Base-by-base conservation (phyloP, 2,329 filamentous ascomycete species). In the Colletotrichum sp. region DNA sequence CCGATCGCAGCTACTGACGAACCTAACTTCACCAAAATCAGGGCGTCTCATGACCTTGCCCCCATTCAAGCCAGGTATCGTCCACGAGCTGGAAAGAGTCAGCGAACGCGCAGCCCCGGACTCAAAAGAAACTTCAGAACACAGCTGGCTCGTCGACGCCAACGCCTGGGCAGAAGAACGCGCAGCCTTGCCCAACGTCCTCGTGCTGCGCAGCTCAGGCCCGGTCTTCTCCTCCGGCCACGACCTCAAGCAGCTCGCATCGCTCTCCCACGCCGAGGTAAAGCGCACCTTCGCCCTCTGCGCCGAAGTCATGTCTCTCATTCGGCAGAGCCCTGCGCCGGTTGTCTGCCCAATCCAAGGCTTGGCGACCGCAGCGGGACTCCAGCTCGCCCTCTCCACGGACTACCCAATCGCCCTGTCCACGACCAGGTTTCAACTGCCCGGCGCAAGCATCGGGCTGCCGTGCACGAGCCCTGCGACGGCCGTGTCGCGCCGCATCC, bases 221-320 rank as follows among this genome's bases (percentile, higher is more conserved):
- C 80, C 79, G 12, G 79, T 83, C 39, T 84, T 84, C 75, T 78
- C 79, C 71, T 79, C 82, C 0, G 83, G 83, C 56, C 81, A 84
- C 70, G 81, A 84, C 75, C 79, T 84, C 5, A 67, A 76, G 9
- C 81, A 84, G 65, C 73, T 83, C 8, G 66, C 75, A 8, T 30
- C 62, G 1, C 75, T 79, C 12, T 36, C 34, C 4, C 32, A 64
- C 3, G 52, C 30, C 3, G 66, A 80, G 5, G 70, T 79, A 7
- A 73, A 66, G 39, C 75, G 76, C 27, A 80, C 80, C 2, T 83
- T 84, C 25, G 56, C 67, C 4, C 78, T 82, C 25, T 84, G 81
- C 77, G 81, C 80, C 34, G 79, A 83, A 58, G 77, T 85, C 66
- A 82, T 82, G 81, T 60, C 77, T 5, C 79, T 84, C 16, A 78